Base-by-base conservation (phyloP, 768 basidiomycete species). In the Xerocomellus intermedius region DNA sequence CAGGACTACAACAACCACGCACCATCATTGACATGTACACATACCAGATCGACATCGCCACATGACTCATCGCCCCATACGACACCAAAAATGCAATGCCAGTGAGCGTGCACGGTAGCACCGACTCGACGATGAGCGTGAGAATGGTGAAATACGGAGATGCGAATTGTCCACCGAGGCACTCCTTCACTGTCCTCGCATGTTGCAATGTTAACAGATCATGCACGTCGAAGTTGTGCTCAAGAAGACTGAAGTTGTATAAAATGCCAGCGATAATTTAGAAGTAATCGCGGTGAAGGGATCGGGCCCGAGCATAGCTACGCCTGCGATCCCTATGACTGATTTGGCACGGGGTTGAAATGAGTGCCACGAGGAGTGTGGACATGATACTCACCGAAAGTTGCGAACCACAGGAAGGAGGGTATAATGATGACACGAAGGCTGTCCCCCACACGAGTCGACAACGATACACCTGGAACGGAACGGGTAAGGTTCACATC, bases 391-490 rank as follows among this genome's bases (percentile, higher is more conserved):
- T 38, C 32, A 63, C 61, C 50, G 4, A 59, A 43, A 1, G 53
- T 54, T 4, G 21, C 26, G 21, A 50, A 9, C 57, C 57, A 63
- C 28, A 62, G 37, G 33, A 56, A 30, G 22, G 28, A 42, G 14
- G 61, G 62, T 12, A 52, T 22, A 10, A 55, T 16, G 17, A 52
- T 24, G 22, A 43, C 49, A 26, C 36, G 16, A 33, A 30, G 41
- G 39, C 43, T 54, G 17, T 60, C 16, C 71, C 69, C 71, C 69
- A 75, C 8, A 75, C 54, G 28, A 71, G 59, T 33, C 55, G 71
- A 55, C 69, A 71, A 17, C 73, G 74, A 57, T 72, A 70, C 17
- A 77, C 59, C 75, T 75, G 43, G 19, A 72, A 5, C 3, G 42
- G 30, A 30, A 4, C 1, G 22, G 6, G n/a, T 24, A 5, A 39